A percentile compares a stretch with the other conserved stretches of the same genome.
Evolutionary conservation across 2,329 filamentous ascomycete species (phyloP).

Genomic region (Xylaria multiplex): DNA sequence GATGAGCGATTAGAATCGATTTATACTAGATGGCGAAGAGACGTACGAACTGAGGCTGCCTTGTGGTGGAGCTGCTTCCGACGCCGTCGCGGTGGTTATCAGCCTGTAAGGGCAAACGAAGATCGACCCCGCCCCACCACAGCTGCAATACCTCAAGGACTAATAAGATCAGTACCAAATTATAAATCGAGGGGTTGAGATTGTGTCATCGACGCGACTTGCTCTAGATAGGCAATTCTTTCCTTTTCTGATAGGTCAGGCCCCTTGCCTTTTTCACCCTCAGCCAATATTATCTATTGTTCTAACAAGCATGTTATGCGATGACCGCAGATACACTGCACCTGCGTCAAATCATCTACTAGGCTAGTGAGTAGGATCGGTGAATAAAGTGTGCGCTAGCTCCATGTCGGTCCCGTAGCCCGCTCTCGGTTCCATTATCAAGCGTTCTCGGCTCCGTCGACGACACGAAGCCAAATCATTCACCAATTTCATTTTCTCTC

Average conservation of each 20-base stretch:
- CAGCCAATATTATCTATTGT: no score
- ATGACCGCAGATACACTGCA: background rate
- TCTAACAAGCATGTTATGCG: background rate
- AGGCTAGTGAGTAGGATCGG: no score
- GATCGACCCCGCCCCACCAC: constrained; percentile 11
- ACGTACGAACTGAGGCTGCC: no score
- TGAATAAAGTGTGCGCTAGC: no score
- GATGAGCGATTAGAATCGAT: background rate
- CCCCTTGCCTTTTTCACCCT: background rate
- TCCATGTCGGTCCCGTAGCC: no score
- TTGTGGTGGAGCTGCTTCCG: background rate
- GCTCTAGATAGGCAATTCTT: constrained; percentile 7
- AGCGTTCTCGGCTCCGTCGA: no score
- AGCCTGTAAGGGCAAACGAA: background rate
- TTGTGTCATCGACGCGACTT: constrained; percentile 15
- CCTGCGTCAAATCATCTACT: background rate
- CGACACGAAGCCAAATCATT: no score
- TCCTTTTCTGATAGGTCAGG: background rate
- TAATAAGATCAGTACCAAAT: background rate
- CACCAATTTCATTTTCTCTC: no score
- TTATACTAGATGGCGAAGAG: constrained; percentile 13
- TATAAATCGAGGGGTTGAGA: constrained; percentile 11
- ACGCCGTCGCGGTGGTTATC: background rate
- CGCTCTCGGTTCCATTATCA: no score
- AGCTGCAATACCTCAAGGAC: background rate